Evolutionary conservation across 2,329 filamentous ascomycete species (phyloP).

Genomic region (Alternaria sp.): DNA sequence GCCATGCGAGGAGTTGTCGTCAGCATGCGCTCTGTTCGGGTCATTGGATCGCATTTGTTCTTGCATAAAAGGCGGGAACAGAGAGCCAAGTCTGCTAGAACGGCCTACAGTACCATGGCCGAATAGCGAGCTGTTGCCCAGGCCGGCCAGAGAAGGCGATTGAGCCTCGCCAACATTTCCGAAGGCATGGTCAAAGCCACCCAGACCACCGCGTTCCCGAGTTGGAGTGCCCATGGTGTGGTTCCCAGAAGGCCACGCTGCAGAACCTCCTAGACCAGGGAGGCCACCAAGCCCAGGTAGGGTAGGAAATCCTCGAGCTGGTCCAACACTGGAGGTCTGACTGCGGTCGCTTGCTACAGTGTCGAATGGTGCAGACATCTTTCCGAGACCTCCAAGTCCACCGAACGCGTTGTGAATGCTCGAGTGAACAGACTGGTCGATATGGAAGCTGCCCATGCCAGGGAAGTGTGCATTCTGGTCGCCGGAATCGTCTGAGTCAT

Average conservation of each 20-base stretch:
- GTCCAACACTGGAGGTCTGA: constrained; percentile 87
- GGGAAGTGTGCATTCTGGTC: constrained; percentile 61
- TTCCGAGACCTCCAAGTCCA: constrained; percentile 62
- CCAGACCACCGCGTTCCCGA: constrained; percentile 65
- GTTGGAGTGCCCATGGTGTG: constrained; percentile 78
- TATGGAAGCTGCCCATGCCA: constrained; percentile 63
- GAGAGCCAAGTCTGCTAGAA: constrained; percentile 81
- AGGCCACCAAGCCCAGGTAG: constrained; percentile 69
- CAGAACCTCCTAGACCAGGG: constrained; percentile 65
- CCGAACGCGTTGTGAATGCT: constrained; percentile 62
- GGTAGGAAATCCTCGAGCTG: constrained; percentile 72
- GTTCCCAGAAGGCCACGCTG: constrained; percentile 70
- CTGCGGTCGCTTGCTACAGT: constrained; percentile 83
- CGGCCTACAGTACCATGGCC: constrained; percentile 73
- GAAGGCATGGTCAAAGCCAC: constrained; percentile 66
- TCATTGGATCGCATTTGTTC: constrained; percentile 78
- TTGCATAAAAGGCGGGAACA: constrained; percentile 91
- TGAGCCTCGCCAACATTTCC: constrained; percentile 79
- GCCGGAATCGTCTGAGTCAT: constrained; percentile 65
- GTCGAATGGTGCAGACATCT: constrained; percentile 55
- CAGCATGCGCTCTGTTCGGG: constrained; percentile 59
- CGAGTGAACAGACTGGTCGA: constrained; percentile 54
- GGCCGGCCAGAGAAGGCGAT: constrained; percentile 72
- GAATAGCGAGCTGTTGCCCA: constrained; percentile 71
- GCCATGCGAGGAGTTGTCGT: constrained; percentile 61